Evolutionary conservation across 164 flowering plant species (phyloP), one percentile per base, ranked within the genome.

Genomic region (Annona cherimola): DNA sequence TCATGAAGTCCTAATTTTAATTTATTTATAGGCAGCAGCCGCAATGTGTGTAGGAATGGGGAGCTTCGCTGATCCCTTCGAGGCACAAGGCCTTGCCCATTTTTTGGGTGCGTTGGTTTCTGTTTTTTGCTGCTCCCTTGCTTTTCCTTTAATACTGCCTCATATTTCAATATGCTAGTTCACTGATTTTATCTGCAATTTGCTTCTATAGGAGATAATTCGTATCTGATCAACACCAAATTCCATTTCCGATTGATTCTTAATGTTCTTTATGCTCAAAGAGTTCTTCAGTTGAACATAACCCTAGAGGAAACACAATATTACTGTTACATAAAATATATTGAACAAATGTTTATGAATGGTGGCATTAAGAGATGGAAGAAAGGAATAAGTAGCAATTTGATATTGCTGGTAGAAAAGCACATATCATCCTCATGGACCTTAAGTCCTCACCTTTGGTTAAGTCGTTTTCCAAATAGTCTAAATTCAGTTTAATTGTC

Each of bases 71-170:
- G 99, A 94, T 63, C 99, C 99, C 61, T 70, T 68, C 39, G 92
- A 91, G 75, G 97, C 99, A 1, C 98, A 92, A 82, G 99, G 99
- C n/a, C 93, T 94, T 74, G 93, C 98, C 4, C 99, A 94, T 78
- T 94, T 94, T 85, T 82, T 94, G 80, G 97, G 98, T 94, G 72
- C 8, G 59, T 39, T 26, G 11, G 50, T 7, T 57, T 8, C 59
- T 19, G 46, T 57, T 7, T n/a, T 61, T 68, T 54, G 40, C 63
- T 35, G 8, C 55, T 26, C 12, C 6, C 14, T 12, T 19, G 18
- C 26, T 39, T 75, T 65, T 69, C 61, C 42, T 59, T 20, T 1
- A 57, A 16, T 50, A 16, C 57, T 50, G 9, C 14, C 14, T 50
- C 14, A 50, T 50, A 50, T 50, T 50, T 50, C 57, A 9, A 9